Conservation (phyloP, 176 grass and related monocot genomes). For the Tillandsia leiboldiana region DNA sequence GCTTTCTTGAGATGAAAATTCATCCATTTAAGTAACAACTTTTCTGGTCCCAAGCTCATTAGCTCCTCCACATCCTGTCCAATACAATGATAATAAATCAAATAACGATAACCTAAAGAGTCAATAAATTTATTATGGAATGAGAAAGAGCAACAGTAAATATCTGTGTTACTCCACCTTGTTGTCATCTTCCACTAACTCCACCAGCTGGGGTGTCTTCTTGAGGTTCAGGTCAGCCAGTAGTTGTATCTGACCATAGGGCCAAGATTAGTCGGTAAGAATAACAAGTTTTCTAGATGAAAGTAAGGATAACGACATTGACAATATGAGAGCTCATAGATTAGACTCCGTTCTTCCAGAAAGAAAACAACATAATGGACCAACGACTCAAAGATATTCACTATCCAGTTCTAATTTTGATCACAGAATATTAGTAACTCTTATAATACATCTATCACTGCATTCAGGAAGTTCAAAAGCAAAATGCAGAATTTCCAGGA, state of each 20-base stretch:
- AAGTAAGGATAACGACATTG: neutral
- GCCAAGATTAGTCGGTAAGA: neutral
- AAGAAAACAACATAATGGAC: no score
- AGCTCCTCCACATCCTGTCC: conserved; percentile 92
- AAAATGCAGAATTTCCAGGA: conserved; percentile 1
- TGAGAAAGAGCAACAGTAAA: neutral
- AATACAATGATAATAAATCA: conserved; percentile 16
- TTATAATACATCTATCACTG: neutral
- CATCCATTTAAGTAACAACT: conserved; percentile 96
- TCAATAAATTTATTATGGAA: neutral
- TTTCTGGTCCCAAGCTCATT: conserved; percentile 78
- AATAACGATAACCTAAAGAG: neutral
- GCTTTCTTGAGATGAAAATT: conserved; percentile 97
- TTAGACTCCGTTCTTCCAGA: no score
- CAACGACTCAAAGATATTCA: no score
- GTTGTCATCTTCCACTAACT: conserved; percentile 75
- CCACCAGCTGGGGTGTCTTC: conserved; percentile 95
- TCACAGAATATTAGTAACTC: neutral
- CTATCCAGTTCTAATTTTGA: no score
- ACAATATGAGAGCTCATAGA: no score
- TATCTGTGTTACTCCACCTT: conserved; percentile 28
- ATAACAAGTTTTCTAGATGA: neutral
- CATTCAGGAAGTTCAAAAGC: neutral
- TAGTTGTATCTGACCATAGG: conserved; percentile 71
- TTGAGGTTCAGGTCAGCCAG: conserved; percentile 92